Evolutionary conservation across 306 rosid genomes (phyloP), one percentile per base, ranked within the genome.

Genomic region (Gastrolobium bilobum): DNA sequence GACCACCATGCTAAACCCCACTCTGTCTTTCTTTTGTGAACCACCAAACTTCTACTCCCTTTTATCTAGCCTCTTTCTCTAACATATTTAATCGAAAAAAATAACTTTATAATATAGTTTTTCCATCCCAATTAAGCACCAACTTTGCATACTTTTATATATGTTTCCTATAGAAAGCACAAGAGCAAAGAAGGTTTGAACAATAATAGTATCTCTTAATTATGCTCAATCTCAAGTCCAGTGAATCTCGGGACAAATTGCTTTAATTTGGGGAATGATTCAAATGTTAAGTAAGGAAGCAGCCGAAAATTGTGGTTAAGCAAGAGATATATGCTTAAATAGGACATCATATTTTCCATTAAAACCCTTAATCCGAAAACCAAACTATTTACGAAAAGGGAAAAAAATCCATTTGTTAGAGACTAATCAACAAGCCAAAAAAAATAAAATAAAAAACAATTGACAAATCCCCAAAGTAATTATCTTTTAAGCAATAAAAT

Each of bases 1-100:
- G 80, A 76, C 87, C 88, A 85, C 89, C 88, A 81, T 82, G 83
- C 73, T 68, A 73, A 52, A 75, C 87, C 89, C 89, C 89, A 84
- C 89, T 33, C 31, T 81, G 83, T 79, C 82, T 74, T 79, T 40
- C 68, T 83, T 82, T 84, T 43, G 31, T 38, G 67, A 84, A 64
- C 75, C 83, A 40, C 72, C 83, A 67, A 72, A 33, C 58, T 47
- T 78, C 66, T 38, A 54, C 79, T 74, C 81, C 84, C 51, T 65
- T 42, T 83, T 46, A 64, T 83, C 83, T 10, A 44, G 8, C 2
- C 15, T 59, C 66, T 44, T 68, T 76, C 67, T 40, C n/a, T 4
- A 68, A 31, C 67, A 68, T 51, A 50, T 75, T 81, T 52, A 61
- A n/a, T 46, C 54, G 14, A 1, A 42, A 33, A 70, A 37, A 20